phyloP scores from a whole-genome alignment of 805 yeast genomes.

The Yarrowia bubula region DNA sequence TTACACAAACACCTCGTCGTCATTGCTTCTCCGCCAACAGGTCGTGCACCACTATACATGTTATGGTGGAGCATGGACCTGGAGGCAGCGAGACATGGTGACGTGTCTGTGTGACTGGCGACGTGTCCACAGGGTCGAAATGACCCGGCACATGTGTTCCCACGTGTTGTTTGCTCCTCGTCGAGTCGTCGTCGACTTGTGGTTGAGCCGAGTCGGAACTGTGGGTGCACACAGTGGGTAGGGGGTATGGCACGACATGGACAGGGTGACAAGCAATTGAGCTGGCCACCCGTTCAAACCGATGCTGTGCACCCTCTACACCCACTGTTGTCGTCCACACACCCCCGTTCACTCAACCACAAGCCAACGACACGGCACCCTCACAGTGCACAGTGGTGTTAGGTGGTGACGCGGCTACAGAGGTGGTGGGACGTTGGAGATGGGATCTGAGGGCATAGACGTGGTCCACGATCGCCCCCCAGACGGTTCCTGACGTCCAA shows the following conservation, averaged over 20 bases:
- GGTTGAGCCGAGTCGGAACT: neutral
- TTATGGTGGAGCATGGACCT: too few relatives aligned
- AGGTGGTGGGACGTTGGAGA: too few relatives aligned
- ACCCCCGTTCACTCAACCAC: neutral
- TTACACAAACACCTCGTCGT: too few relatives aligned
- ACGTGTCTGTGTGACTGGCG: neutral
- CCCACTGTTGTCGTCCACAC: too few relatives aligned
- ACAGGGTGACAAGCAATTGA: neutral
- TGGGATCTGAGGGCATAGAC: too few relatives aligned
- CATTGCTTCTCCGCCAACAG: too few relatives aligned
- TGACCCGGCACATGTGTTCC: neutral
- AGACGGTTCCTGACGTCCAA: too few relatives aligned
- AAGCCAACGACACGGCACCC: neutral
- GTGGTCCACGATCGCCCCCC: too few relatives aligned
- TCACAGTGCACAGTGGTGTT: too few relatives aligned
- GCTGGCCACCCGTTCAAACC: neutral
- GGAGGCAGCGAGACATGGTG: too few relatives aligned
- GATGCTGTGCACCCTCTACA: neutral
- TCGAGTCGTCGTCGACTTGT: conserved; percentile 16
- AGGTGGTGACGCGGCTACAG: too few relatives aligned
- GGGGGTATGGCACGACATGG: neutral
- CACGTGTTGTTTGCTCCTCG: neutral
- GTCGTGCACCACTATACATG: too few relatives aligned
- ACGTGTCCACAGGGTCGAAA: neutral
- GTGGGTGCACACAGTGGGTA: neutral